Base-by-base conservation (phyloP, 179 eudicot species). In the Silene noctiflora region DNA sequence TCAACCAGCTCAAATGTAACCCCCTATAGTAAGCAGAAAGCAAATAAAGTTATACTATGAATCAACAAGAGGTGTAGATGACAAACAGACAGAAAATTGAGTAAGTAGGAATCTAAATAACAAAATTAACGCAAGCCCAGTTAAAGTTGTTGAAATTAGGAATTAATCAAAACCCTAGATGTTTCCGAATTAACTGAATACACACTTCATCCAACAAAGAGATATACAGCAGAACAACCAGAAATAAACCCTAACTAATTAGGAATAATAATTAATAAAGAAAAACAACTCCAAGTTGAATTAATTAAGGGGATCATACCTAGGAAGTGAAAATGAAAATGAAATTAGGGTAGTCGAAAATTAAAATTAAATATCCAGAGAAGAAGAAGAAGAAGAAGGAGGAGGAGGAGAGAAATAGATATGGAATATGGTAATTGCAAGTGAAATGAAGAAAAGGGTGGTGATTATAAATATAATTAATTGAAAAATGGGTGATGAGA, bases 111-210 rank as follows among this genome's bases (percentile, higher is more conserved):
- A 29, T 29, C 33, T 29, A 29, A 2, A 7, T 11, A 39, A 39
- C 46, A 33, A 33, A 69, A 33, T 67, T 19, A 69, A 21, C n/a
- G 69, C 58, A 64, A 24, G 3, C 68, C 51, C 74, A 76, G 1
- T 67, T 67, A 1, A 67, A 17, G 42, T 58, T 74, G 11, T 33
- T 67, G 44, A 35, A 58, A 75, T 21, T 44, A 29, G 53, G 69
- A n/a, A 17, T 69, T 66, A 16, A 76, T 11, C 46, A 39, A 81
- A 80, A 77, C 83, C 83, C 83, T 76, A 80, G 69, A 62, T 75
- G 35, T 62, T 46, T 65, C 35, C 56, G 71, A 73, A 59, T 59
- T 22, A 11, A 56, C 67, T 9, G 14, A 17, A 46, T 67, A 27
- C 21, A 33, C 72, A 9, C 62, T 63, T 48, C 25, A 20, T 25